A percentile compares a stretch with the other conserved stretches of the same genome.
Evolutionary conservation across 371 early-diverging fungal genomes (phyloP).

Genomic region (Batrachochytrium dendrobatidis): DNA sequence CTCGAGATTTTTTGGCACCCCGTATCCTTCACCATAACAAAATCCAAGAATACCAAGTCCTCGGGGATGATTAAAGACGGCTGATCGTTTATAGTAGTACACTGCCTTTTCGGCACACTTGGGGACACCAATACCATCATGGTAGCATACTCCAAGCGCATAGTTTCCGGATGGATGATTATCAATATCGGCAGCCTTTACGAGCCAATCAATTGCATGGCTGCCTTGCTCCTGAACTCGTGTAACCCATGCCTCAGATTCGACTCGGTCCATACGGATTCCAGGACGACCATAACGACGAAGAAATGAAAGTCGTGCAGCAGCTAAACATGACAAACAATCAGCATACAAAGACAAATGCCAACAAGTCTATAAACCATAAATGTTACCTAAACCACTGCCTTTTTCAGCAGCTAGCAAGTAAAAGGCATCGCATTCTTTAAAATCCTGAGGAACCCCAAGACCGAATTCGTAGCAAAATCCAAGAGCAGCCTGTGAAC

Average conservation of each 20-base stretch:
- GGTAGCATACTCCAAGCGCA: constrained; percentile 65
- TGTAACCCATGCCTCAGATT: constrained; percentile 58
- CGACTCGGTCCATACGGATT: constrained; percentile 60
- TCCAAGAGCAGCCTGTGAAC: constrained; percentile 35
- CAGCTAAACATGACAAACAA: constrained; percentile 28
- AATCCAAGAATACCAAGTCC: constrained; percentile 74
- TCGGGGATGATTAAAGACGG: constrained; percentile 67
- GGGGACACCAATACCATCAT: constrained; percentile 60
- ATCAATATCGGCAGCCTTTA: constrained; percentile 44
- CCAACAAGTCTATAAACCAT: too few relatives aligned
- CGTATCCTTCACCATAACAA: constrained; percentile 84
- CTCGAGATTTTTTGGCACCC: constrained; percentile 44
- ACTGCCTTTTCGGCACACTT: constrained; percentile 59
- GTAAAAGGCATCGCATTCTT: constrained; percentile 56
- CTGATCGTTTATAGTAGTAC: constrained; percentile 59
- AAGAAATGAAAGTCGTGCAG: constrained; percentile 60
- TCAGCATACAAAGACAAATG: not conserved
- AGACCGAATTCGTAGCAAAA: constrained; percentile 72
- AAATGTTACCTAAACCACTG: constrained; percentile 20
- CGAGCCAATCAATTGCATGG: constrained; percentile 48
- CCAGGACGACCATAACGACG: constrained; percentile 68
- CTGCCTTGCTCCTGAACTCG: constrained; percentile 33
- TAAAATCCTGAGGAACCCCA: constrained; percentile 50
- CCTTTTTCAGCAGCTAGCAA: constrained; percentile 46
- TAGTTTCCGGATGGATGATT: constrained; percentile 56